Evolutionary conservation across 1,284 basidiomycete genomes (phyloP).

Genomic region (Cryptococcus maquisensis): DNA sequence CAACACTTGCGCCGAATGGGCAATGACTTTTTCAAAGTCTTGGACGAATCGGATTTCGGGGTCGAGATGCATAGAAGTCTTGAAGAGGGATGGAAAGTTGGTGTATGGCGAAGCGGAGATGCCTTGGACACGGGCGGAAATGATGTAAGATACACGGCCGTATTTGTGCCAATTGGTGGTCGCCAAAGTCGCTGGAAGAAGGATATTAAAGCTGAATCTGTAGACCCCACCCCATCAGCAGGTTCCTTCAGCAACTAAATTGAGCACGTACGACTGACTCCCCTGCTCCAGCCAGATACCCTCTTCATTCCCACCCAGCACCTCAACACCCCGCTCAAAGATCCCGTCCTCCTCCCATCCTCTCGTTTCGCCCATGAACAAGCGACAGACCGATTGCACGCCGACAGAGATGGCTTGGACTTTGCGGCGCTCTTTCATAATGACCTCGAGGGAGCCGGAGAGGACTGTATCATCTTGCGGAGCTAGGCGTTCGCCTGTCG

Average conservation of each 20-base stretch:
- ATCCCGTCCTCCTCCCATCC: constrained; percentile 42
- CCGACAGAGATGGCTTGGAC: constrained; percentile 37
- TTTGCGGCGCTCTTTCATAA: constrained; percentile 39
- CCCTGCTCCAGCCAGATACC: constrained; percentile 43
- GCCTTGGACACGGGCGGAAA: constrained; percentile 22
- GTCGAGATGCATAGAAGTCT: background rate
- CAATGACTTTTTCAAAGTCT: constrained; percentile 34
- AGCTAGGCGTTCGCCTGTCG: constrained; percentile 12
- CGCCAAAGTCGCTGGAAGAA: constrained; percentile 30
- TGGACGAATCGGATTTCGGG: constrained; percentile 18
- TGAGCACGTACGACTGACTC: constrained; percentile 16
- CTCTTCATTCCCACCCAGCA: constrained; percentile 26
- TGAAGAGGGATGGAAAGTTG: background rate
- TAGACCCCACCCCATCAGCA: background rate
- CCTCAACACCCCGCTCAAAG: constrained; percentile 38
- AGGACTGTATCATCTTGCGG: constrained; percentile 41
- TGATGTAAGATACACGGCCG: constrained; percentile 28
- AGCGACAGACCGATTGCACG: constrained; percentile 29
- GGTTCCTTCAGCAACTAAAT: background rate
- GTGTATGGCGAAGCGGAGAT: background rate
- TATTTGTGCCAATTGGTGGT: constrained; percentile 25
- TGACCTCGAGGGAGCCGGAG: constrained; percentile 36
- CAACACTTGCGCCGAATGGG: constrained; percentile 14
- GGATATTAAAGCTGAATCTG: constrained; percentile 29
- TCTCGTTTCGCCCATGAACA: constrained; percentile 26